phyloP scores from a whole-genome alignment of 1,139 yeast species.

The Wickerhamiella infanticola region DNA sequence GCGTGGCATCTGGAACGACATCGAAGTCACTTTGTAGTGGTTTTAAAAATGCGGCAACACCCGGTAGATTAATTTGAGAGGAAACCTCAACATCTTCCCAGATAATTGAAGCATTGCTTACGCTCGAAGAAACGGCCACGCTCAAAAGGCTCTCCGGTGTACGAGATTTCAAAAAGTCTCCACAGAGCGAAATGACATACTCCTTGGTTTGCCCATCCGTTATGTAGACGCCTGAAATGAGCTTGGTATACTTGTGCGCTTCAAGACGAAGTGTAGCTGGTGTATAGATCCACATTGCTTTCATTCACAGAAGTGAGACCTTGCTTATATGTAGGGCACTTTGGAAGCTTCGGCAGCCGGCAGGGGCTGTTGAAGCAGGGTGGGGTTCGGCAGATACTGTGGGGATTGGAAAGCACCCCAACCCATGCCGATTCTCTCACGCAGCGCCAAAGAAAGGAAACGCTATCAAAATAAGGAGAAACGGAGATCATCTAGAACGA shows the following conservation, averaged over 20 bases:
- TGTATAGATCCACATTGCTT: constrained; percentile 6
- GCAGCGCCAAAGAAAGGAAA: no score
- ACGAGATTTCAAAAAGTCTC: neutral
- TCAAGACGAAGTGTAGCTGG: constrained; percentile 10
- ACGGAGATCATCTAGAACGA: no score
- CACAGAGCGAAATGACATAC: constrained; percentile 4
- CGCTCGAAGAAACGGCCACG: constrained; percentile 7
- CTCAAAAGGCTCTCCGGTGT: constrained; percentile 5
- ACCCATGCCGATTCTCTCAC: no score
- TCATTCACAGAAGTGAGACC: no score
- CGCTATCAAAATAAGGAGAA: no score
- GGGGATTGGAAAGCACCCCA: no score
- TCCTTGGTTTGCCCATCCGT: constrained; percentile 3
- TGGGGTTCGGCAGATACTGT: no score
- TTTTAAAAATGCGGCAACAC: constrained; percentile 3
- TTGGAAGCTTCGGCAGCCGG: no score
- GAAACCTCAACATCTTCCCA: constrained; percentile 13
- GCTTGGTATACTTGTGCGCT: constrained; percentile 1
- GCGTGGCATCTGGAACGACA: constrained; percentile 7
- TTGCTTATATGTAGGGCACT: no score
- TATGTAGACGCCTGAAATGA: constrained; percentile 11
- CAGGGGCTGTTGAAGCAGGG: no score
- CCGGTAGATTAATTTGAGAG: constrained; percentile 2
- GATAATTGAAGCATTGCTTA: constrained; percentile 3
- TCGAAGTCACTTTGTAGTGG: constrained; percentile 11